Conservation (phyloP, 768 basidiomycete genomes). For the Xerocomus brunneocitrinus region DNA sequence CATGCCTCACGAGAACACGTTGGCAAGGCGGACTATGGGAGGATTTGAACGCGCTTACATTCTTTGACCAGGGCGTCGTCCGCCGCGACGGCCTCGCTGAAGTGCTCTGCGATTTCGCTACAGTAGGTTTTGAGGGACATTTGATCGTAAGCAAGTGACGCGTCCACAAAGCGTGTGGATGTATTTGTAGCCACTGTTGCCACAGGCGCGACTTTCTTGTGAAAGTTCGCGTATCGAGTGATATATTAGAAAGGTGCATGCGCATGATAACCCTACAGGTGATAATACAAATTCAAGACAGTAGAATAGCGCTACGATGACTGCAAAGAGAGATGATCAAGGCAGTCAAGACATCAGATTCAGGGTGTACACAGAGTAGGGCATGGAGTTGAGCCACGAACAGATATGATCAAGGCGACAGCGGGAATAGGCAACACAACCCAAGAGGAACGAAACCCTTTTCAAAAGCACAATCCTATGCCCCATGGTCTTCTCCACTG, state of each 20-base stretch:
- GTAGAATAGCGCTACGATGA: slow-evolving; percentile 21
- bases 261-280: slow-evolving; percentile 22
- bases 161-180: not conserved
- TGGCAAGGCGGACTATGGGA: not conserved
- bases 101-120: slow-evolving; percentile 21
- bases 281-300: slow-evolving; percentile 28
- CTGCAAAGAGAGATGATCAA: slow-evolving; percentile 7
- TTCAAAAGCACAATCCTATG: slow-evolving; percentile 9
- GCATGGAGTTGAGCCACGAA: slow-evolving; percentile 15
- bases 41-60: slow-evolving; percentile 37
- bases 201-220: slow-evolving; percentile 10
- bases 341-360: slow-evolving; percentile 16
- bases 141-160: not conserved
- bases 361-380: slow-evolving; percentile 4
- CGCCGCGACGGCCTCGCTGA: slow-evolving; percentile 26
- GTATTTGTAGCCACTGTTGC: slow-evolving; percentile 1
- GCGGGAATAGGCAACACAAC: slow-evolving; percentile 16
- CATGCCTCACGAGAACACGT: slow-evolving; percentile 42
- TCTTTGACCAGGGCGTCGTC: slow-evolving; percentile 47
- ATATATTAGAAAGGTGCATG: slow-evolving; percentile 20
- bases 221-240: not conserved
- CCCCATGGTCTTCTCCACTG: slow-evolving; percentile 12
- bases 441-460: slow-evolving; percentile 2
- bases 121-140: slow-evolving; percentile 23
- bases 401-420: slow-evolving; percentile 22